A percentile compares a stretch with the other conserved stretches of the same genome.
Evolutionary conservation across 1,139 yeast species (phyloP).

Genomic region (Scheffersomyces illinoinensis): DNA sequence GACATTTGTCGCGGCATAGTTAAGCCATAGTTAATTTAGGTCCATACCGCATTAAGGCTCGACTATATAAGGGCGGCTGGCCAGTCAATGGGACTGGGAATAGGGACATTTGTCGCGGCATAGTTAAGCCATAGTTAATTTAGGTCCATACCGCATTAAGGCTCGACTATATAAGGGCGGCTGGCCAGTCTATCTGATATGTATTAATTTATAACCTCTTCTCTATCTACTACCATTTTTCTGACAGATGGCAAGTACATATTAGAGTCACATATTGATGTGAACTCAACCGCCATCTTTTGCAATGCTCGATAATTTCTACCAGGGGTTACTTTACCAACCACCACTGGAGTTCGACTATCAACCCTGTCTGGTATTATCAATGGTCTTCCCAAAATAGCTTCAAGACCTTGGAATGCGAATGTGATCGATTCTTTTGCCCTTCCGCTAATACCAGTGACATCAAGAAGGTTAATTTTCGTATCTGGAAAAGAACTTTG

Average conservation of each 20-base stretch:
- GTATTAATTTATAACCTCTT: no score
- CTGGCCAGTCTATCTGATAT: no score
- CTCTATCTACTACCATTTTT: background rate
- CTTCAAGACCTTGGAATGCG: slow-evolving; percentile 13
- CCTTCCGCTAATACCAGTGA: slow-evolving; percentile 8
- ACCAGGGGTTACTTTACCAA: slow-evolving; percentile 10
- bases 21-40: no score
- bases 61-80: no score
- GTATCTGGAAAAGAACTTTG: slow-evolving; percentile 8
- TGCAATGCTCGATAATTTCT: background rate
- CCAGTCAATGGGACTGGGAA: no score
- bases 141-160: no score
- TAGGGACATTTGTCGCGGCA: no score
- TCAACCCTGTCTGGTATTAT: slow-evolving; percentile 12
- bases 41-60: no score
- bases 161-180: no score
- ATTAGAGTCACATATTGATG: background rate
- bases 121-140: no score
- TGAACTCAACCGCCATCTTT: background rate
- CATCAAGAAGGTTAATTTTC: slow-evolving; percentile 9
- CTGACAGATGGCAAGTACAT: background rate
- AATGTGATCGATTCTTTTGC: slow-evolving; percentile 13
- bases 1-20: no score
- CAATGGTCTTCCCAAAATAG: slow-evolving; percentile 11
- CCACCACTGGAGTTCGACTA: slow-evolving; percentile 6